Evolutionary conservation across 2,329 filamentous ascomycete species (phyloP).

Genomic region (Huntiella abstrusa): DNA sequence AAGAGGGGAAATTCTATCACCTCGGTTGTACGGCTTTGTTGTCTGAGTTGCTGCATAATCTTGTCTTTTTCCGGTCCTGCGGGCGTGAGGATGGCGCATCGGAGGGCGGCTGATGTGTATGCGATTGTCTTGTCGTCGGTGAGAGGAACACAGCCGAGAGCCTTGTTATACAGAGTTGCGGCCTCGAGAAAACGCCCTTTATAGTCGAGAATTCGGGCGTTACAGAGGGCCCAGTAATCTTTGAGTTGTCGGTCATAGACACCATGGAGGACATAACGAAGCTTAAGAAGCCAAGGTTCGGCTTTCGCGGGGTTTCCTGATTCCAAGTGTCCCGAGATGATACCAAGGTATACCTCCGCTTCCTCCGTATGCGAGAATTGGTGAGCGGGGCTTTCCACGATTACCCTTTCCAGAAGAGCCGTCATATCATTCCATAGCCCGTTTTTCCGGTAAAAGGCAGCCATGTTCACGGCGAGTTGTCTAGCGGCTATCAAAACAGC

Average conservation of each 20-base stretch:
- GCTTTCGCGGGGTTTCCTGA: conserved; percentile 77
- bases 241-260: conserved; percentile 55
- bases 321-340: conserved; percentile 85
- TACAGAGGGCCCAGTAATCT: conserved; percentile 75
- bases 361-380: conserved; percentile 67
- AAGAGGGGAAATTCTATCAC: conserved; percentile 72
- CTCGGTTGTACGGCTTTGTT: conserved; percentile 65
- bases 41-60: conserved; percentile 69
- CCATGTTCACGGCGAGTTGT: conserved; percentile 26
- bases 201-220: conserved; percentile 83
- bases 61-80: conserved; percentile 72
- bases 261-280: conserved; percentile 48
- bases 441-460: conserved; percentile 62
- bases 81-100: conserved; percentile 80
- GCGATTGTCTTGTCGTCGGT: conserved; percentile 71
- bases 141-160: conserved; percentile 61
- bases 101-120: conserved; percentile 71
- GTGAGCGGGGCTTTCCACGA: conserved; percentile 75
- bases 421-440: conserved; percentile 69
- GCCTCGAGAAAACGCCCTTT: conserved; percentile 80
- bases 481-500: no score
- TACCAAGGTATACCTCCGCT: conserved; percentile 75
- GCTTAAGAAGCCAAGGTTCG: conserved; percentile 77
- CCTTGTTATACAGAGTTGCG: conserved; percentile 69
- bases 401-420: conserved; percentile 59